These are phyloP conservation scores for Monocercomonoides exilis DNA, from an alignment of 78 protist genomes.

Conservation along the genomic window DNA sequence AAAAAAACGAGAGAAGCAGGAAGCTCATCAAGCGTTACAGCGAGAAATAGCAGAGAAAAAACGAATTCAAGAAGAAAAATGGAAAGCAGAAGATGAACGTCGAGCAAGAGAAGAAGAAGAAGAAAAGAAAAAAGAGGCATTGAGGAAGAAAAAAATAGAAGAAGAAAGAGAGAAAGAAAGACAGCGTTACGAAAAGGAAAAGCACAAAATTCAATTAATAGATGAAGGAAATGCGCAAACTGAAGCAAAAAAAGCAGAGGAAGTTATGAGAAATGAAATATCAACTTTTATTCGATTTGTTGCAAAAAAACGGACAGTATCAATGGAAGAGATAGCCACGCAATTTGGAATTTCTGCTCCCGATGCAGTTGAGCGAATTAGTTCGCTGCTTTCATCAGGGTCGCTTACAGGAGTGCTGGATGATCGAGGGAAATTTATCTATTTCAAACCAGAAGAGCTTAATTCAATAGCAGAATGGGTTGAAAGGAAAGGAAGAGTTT, in stretches of 20 bases:
- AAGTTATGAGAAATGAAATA: background rate
- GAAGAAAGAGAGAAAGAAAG: background rate
- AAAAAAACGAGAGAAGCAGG: background rate
- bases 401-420: background rate
- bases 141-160: background rate
- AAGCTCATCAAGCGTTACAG: background rate
- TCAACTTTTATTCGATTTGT: background rate
- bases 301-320: background rate
- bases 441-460: background rate
- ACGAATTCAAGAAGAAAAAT: background rate
- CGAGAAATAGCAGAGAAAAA: background rate
- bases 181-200: background rate
- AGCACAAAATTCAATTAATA: background rate
- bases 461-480: background rate
- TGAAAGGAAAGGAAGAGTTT: background rate
- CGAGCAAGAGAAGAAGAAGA: background rate
- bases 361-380: background rate
- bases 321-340: background rate
- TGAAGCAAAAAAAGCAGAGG: background rate
- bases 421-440: background rate
- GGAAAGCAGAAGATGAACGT: background rate
- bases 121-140: background rate
- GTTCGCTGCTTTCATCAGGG: background rate
- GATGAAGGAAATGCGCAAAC: background rate
- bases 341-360: background rate